phyloP scores from a whole-genome alignment of 2,329 filamentous ascomycete genomes.

The Colletotrichum magnum region DNA sequence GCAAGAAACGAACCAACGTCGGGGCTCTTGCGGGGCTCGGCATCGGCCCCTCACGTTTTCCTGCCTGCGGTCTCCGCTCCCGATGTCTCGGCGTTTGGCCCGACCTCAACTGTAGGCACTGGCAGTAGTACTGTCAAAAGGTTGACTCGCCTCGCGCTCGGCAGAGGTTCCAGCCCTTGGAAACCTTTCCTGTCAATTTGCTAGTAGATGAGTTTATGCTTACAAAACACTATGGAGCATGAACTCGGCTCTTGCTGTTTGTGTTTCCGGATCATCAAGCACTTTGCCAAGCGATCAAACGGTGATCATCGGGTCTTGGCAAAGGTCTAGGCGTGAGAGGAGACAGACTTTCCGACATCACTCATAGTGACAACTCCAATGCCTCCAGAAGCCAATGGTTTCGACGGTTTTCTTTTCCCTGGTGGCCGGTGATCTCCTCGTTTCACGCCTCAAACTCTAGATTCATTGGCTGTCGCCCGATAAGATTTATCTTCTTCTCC shows the following conservation, averaged over 20 bases:
- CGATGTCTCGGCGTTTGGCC: constrained; percentile 21
- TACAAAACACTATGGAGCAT: background rate
- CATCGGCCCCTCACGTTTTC: constrained; percentile 22
- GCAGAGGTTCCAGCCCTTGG: background rate
- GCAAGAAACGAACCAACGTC: constrained; percentile 19
- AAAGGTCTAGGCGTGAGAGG: constrained; percentile 54
- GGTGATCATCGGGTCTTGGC: constrained; percentile 52
- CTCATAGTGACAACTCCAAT: too few relatives aligned
- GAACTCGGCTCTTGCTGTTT: too few relatives aligned
- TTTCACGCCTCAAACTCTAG: too few relatives aligned
- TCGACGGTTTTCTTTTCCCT: too few relatives aligned
- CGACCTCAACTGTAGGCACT: constrained; percentile 3
- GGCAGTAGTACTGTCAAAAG: background rate
- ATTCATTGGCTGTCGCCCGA: too few relatives aligned
- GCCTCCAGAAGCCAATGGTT: too few relatives aligned
- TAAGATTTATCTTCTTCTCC: too few relatives aligned
- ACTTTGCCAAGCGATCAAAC: background rate
- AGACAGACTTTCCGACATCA: too few relatives aligned
- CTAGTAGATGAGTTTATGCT: background rate
- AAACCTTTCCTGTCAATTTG: background rate
- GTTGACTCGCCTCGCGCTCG: background rate
- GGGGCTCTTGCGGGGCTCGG: constrained; percentile 29
- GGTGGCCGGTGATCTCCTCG: too few relatives aligned
- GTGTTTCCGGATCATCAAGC: background rate
- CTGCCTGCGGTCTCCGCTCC: constrained; percentile 6